Base-by-base conservation (phyloP, 768 basidiomycete species). In the Suillus cothurnatus region DNA sequence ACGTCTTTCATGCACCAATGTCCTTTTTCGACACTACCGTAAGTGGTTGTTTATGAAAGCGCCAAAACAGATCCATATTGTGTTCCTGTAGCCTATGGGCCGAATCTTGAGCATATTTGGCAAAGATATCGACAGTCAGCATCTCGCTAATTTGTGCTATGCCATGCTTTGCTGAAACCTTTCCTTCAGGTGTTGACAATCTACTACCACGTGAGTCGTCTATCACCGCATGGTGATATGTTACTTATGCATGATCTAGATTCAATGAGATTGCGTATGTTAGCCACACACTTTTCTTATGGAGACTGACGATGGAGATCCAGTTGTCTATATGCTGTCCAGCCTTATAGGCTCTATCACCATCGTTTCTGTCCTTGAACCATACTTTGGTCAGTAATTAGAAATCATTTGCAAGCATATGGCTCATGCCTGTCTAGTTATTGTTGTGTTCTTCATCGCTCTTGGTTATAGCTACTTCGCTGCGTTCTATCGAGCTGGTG, bases 21-120 rank as follows among this genome's bases (percentile, higher is more conserved):
- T 82, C 85, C 1, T 91, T 91, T 76, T 93, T 92, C 69, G 91
- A 93, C 72, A 88, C 84, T 2, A 88, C 87, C 23, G 85, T 84
- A 67, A 67, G 74, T 62, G 17, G n/a, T 12, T 7, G 38, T 58
- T 28, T 12, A 38, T 58, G 31, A 15, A 6, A 7, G 36, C 8
- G 34, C 17, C 31, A 3, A 31, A 31, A 52, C 32, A 6, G 26
- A 47, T 68, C 26, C 57, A 14, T 31, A 52, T 19, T 11, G 2
- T 41, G 17, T 56, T 59, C 43, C 32, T 21, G 17, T 23, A 86
- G 85, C 87, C 87, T 0, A 78, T 82, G 70, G 88, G 88, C 21
- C 84, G 88, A 34, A 85, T 88, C 31, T 74, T 88, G 39, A 81
- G 86, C 49, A 81, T 88, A 11, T 87, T 89, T 64, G 87, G 87